Conservation (phyloP, 2,329 filamentous ascomycete species). For the Microdochium trichocladiopsis region DNA sequence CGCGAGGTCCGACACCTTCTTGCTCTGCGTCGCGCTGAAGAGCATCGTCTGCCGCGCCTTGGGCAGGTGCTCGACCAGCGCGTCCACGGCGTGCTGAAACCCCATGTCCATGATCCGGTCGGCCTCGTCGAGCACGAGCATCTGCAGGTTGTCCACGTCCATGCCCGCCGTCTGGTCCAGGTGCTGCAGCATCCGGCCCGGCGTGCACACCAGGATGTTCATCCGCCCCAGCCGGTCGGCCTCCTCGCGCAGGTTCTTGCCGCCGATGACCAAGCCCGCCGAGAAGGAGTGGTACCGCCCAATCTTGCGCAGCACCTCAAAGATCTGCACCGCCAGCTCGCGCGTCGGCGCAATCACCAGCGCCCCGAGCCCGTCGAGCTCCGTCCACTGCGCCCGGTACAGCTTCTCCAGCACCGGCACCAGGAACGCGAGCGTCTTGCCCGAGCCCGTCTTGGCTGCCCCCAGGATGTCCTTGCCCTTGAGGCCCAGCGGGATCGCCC, state of each 20-base stretch:
- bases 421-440: slow-evolving; percentile 91
- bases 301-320: slow-evolving; percentile 85
- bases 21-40: slow-evolving; percentile 95
- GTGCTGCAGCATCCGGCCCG: slow-evolving; percentile 91
- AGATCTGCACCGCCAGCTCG: slow-evolving; percentile 94
- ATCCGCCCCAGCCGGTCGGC: slow-evolving; percentile 78
- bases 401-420: slow-evolving; percentile 89
- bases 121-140: slow-evolving; percentile 91
- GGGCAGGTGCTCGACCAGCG: slow-evolving; percentile 86
- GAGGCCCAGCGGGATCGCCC: slow-evolving; percentile 80
- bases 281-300: slow-evolving; percentile 86
- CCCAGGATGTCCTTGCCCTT: slow-evolving; percentile 85
- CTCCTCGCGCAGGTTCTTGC: slow-evolving; percentile 83
- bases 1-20: slow-evolving; percentile 85
- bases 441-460: slow-evolving; percentile 90
- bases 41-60: slow-evolving; percentile 82
- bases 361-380: slow-evolving; percentile 84
- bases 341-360: slow-evolving; percentile 91
- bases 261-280: slow-evolving; percentile 87
- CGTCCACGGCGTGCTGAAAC: slow-evolving; percentile 84
- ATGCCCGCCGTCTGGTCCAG: slow-evolving; percentile 88
- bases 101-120: slow-evolving; percentile 98
- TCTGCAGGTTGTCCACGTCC: slow-evolving; percentile 83
- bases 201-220: slow-evolving; percentile 96
- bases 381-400: slow-evolving; percentile 82